Evolutionary conservation across 2,329 filamentous ascomycete genomes (phyloP).

Genomic region (Rasamsonia emersonii): DNA sequence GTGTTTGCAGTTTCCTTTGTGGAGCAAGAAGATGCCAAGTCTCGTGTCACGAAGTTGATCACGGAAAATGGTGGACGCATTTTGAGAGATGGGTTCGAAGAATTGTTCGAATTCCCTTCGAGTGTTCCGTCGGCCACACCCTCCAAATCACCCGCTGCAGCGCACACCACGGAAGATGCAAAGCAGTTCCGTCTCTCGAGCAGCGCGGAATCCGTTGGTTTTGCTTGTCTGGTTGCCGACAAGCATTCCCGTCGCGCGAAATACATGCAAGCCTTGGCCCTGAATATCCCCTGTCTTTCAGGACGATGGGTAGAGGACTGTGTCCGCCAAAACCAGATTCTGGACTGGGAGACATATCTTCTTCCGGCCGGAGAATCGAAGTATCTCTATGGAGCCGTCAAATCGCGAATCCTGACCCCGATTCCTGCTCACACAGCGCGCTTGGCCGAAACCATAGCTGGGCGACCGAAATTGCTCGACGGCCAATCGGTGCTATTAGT

Average conservation of each 20-base stretch:
- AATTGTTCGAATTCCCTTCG: conserved; percentile 56
- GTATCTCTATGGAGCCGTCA: conserved; percentile 66
- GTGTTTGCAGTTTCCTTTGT: conserved; percentile 75
- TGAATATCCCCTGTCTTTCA: conserved; percentile 79
- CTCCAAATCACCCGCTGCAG: conserved; percentile 16
- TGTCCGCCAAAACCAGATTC: conserved; percentile 48
- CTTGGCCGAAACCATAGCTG: conserved; percentile 49
- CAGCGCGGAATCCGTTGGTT: conserved; percentile 52
- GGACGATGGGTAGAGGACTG: conserved; percentile 73
- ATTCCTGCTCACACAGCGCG: conserved; percentile 52
- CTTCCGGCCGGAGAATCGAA: conserved; percentile 75
- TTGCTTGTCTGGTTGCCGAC: conserved; percentile 79
- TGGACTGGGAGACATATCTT: conserved; percentile 74
- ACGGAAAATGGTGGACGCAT: conserved; percentile 62
- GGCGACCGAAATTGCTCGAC: conserved; percentile 55
- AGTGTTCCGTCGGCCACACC: conserved; percentile 21
- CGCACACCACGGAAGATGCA: conserved; percentile 11
- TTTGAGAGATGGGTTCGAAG: conserved; percentile 67
- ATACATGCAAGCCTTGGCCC: conserved; percentile 87
- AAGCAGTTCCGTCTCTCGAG: conserved; percentile 46
- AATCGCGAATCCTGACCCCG: conserved; percentile 59
- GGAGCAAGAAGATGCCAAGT: conserved; percentile 47
- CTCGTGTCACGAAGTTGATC: conserved; percentile 55
- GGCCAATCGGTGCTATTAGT: conserved; percentile 64
- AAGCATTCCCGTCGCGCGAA: conserved; percentile 79